Percentiles rank a stretch among this genome's conserved stretches.
phyloP scores from a whole-genome alignment of 1,284 basidiomycete species.

The Ceraceosorus bombacis region DNA sequence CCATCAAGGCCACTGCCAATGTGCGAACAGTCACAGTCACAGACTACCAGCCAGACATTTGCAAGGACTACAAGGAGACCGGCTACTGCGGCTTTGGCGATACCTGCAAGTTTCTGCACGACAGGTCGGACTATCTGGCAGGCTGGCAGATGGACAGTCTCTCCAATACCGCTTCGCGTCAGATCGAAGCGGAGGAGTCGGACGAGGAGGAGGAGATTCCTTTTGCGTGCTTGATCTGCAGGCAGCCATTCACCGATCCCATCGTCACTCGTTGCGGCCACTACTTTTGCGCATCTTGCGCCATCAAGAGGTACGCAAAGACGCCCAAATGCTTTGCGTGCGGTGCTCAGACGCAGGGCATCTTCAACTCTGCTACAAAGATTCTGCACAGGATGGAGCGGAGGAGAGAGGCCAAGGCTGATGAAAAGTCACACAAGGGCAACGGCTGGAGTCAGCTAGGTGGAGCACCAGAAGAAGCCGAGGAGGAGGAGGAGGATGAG shows the following conservation, averaged over 20 bases:
- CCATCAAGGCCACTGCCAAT: slow-evolving; percentile 69
- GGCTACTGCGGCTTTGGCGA: slow-evolving; percentile 99
- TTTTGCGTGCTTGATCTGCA: slow-evolving; percentile 92
- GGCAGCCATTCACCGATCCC: slow-evolving; percentile 87
- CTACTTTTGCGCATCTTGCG: slow-evolving; percentile 86
- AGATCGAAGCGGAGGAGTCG: slow-evolving; percentile 28
- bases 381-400: slow-evolving; percentile 62
- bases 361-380: slow-evolving; percentile 84
- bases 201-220: slow-evolving; percentile 74
- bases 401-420: too few relatives aligned
- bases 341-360: slow-evolving; percentile 80
- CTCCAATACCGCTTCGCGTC: slow-evolving; percentile 26
- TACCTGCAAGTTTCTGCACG: slow-evolving; percentile 67
- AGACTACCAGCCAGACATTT: slow-evolving; percentile 98
- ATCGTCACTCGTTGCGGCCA: slow-evolving; percentile 93
- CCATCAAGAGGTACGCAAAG: slow-evolving; percentile 83
- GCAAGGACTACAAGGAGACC: slow-evolving; percentile 99
- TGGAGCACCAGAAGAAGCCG: too few relatives aligned
- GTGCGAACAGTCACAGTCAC: slow-evolving; percentile 90
- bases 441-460: too few relatives aligned
- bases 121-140: slow-evolving; percentile 70
- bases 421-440: too few relatives aligned
- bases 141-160: slow-evolving; percentile 88
- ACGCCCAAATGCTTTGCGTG: slow-evolving; percentile 95
- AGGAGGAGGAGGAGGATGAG: too few relatives aligned